phyloP scores from a whole-genome alignment of 805 yeast species.

The Myxozyma geophila region DNA sequence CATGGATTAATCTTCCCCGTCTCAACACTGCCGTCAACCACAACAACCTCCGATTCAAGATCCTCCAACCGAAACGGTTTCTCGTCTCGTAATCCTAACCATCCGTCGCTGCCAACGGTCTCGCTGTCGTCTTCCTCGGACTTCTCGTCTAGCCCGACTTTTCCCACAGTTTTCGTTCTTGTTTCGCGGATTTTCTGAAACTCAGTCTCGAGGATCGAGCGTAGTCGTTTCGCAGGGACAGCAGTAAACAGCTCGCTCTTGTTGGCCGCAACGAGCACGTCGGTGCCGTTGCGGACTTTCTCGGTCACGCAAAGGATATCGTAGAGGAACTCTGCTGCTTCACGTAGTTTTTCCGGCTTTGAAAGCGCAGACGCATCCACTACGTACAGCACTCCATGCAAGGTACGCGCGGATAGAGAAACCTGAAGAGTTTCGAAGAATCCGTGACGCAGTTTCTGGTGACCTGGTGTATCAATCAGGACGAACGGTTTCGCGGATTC shows the following conservation, averaged over 20 bases:
- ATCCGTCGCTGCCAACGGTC: slow-evolving; percentile 11
- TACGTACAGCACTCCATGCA: slow-evolving; percentile 73
- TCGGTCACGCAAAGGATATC: slow-evolving; percentile 53
- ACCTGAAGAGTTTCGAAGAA: slow-evolving; percentile 54
- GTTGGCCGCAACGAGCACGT: slow-evolving; percentile 76
- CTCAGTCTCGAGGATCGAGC: slow-evolving; percentile 63
- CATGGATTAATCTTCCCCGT: slow-evolving; percentile 61
- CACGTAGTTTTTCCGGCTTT: slow-evolving; percentile 33
- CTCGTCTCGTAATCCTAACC: slow-evolving; percentile 24
- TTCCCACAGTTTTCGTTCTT: slow-evolving; percentile 55
- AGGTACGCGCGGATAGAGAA: slow-evolving; percentile 46
- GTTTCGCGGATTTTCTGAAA: slow-evolving; percentile 60
- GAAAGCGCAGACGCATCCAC: slow-evolving; percentile 67
- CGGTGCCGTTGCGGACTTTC: slow-evolving; percentile 65
- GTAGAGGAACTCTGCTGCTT: slow-evolving; percentile 34
- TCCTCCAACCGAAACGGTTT: slow-evolving; percentile 24
- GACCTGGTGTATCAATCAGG: slow-evolving; percentile 88
- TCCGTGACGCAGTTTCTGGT: slow-evolving; percentile 67
- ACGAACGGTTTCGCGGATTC: slow-evolving; percentile 50
- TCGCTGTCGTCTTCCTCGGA: slow-evolving; percentile 15
- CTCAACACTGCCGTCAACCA: slow-evolving; percentile 72
- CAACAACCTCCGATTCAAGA: slow-evolving; percentile 34
- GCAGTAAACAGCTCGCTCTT: slow-evolving; percentile 85
- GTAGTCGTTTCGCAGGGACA: slow-evolving; percentile 67
- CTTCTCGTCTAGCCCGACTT: slow-evolving; percentile 33